Conservation (phyloP, 768 basidiomycete species). For the Suillus clintonianus region DNA sequence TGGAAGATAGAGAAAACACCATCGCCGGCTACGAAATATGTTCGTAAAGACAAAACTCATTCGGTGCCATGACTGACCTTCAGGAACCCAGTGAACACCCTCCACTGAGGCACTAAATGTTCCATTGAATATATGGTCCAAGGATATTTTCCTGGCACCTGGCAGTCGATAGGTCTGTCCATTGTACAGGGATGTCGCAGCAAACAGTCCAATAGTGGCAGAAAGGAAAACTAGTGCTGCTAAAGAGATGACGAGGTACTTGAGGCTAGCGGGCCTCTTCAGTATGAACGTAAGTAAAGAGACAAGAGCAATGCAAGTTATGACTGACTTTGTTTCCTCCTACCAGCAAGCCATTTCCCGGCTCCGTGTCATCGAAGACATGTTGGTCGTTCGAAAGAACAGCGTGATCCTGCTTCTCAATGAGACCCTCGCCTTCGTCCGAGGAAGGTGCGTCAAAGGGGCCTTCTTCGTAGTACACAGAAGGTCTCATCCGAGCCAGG, state of each 20-base stretch:
- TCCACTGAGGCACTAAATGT: slow-evolving; percentile 62
- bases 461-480: slow-evolving; percentile 72
- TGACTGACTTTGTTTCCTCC: slow-evolving; percentile 39
- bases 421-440: slow-evolving; percentile 60
- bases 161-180: slow-evolving; percentile 51
- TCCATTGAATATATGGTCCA: slow-evolving; percentile 93
- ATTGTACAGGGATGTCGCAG: slow-evolving; percentile 68
- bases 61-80: slow-evolving; percentile 57
- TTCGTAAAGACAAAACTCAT: slow-evolving; percentile 5
- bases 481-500: slow-evolving; percentile 28
- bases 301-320: slow-evolving; percentile 2
- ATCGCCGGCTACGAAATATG: slow-evolving; percentile 73
- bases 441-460: slow-evolving; percentile 79
- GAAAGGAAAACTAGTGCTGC: slow-evolving; percentile 61
- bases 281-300: neutral
- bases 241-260: slow-evolving; percentile 64
- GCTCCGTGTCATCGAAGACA: slow-evolving; percentile 24
- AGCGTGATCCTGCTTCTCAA: slow-evolving; percentile 45
- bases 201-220: slow-evolving; percentile 71
- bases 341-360: slow-evolving; percentile 34
- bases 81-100: slow-evolving; percentile 82
- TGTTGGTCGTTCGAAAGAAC: slow-evolving; percentile 14
- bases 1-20: slow-evolving; percentile 79
- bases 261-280: slow-evolving; percentile 54
- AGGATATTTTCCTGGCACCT: slow-evolving; percentile 68